Conservation (phyloP, 2,329 filamentous ascomycete species). For the Beauveria asiatica region DNA sequence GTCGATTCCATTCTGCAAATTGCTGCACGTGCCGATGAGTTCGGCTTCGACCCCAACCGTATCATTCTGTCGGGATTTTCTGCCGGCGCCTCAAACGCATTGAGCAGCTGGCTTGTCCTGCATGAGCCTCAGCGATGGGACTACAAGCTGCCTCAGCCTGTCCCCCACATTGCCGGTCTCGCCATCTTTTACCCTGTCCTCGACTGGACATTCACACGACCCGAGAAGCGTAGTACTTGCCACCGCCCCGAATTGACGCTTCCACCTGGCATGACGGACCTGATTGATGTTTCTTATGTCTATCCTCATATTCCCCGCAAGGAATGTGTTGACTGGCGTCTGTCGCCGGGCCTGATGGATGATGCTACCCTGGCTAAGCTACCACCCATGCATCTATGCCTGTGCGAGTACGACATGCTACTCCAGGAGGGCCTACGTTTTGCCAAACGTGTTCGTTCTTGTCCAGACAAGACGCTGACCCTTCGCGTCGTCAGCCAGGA, state of each 20-base stretch:
- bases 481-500: constrained; percentile 37
- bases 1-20: constrained; percentile 57
- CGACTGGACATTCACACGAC: constrained; percentile 51
- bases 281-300: constrained; percentile 56
- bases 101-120: constrained; percentile 39
- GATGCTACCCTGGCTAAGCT: constrained; percentile 45
- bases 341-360: constrained; percentile 50
- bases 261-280: constrained; percentile 47
- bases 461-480: constrained; percentile 22
- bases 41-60: constrained; percentile 46
- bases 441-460: constrained; percentile 42
- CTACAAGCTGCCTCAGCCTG: constrained; percentile 29
- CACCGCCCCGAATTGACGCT: constrained; percentile 49
- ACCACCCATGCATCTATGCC: constrained; percentile 46
- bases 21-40: constrained; percentile 43
- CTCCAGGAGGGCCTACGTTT: constrained; percentile 53
- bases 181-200: constrained; percentile 54
- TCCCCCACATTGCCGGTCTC: constrained; percentile 42
- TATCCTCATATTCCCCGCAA: constrained; percentile 39
- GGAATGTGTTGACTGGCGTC: constrained; percentile 41
- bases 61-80: constrained; percentile 57
- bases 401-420: constrained; percentile 61
- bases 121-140: constrained; percentile 33
- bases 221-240: constrained; percentile 46
- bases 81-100: constrained; percentile 48